Evolutionary conservation across 495 filamentous ascomycete genomes (phyloP).

Genomic region (Penicillium bialowiezense): DNA sequence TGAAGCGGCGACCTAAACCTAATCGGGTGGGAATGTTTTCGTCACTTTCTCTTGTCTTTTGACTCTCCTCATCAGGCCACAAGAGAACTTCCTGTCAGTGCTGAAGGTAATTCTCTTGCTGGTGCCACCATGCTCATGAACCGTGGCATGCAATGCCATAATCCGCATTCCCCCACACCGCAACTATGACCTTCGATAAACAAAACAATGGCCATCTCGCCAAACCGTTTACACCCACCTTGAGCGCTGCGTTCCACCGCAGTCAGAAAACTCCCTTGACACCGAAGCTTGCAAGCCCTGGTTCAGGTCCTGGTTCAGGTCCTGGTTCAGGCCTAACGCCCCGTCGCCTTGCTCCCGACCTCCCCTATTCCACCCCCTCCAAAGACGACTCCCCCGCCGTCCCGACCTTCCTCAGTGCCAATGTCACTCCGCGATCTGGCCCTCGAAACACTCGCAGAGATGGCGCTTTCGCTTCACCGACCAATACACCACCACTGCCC

Average conservation of each 20-base stretch:
- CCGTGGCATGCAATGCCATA: constrained; percentile 41
- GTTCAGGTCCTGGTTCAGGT: constrained; percentile 25
- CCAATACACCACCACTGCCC: constrained; percentile 44
- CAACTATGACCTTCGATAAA: constrained; percentile 55
- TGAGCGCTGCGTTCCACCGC: constrained; percentile 45
- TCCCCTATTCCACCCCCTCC: constrained; percentile 29
- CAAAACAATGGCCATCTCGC: constrained; percentile 43
- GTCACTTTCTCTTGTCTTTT: constrained; percentile 13
- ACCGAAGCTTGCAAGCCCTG: constrained; percentile 48
- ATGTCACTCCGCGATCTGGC: constrained; percentile 71
- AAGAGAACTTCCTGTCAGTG: not conserved
- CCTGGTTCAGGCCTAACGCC: constrained; percentile 27
- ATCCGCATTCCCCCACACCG: constrained; percentile 30
- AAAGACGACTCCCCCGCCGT: constrained; percentile 41
- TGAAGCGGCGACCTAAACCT: constrained; percentile 29
- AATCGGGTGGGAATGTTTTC: constrained; percentile 24
- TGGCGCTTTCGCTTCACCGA: constrained; percentile 59
- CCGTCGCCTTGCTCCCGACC: constrained; percentile 36
- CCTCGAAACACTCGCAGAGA: constrained; percentile 65
- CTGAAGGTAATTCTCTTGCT: constrained; percentile 9
- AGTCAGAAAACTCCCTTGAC: constrained; percentile 44
- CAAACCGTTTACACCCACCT: constrained; percentile 51
- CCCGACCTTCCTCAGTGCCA: constrained; percentile 57
- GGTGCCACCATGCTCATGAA: constrained; percentile 40
- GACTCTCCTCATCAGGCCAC: constrained; percentile 12